Conservation (phyloP, 2,329 filamentous ascomycete genomes). For the Colletotrichum liriopes region DNA sequence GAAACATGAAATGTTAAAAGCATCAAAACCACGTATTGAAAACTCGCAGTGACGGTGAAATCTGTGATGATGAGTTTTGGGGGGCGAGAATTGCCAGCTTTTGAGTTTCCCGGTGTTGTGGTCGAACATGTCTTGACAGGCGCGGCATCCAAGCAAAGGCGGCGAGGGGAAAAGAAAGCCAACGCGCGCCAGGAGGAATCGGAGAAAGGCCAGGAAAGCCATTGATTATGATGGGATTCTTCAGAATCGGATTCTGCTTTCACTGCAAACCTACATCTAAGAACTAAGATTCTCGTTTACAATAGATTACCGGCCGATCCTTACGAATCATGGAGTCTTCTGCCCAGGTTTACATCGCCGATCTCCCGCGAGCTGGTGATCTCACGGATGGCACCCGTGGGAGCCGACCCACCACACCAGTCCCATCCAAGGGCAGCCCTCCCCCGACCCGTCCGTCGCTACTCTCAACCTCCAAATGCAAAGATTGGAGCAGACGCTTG, state of each 20-base stretch:
- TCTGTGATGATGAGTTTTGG: not conserved
- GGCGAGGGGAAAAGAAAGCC: not conserved
- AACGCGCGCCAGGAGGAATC: not conserved
- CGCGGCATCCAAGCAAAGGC: not conserved
- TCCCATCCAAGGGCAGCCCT: not conserved
- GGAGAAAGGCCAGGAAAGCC: conserved; percentile 17
- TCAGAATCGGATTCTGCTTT: not conserved
- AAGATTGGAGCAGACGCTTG: not conserved
- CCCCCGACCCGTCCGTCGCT: not conserved
- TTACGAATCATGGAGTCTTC: conserved; percentile 20
- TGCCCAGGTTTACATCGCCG: conserved; percentile 20
- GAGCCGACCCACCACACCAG: conserved; percentile 12
- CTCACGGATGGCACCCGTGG: not conserved
- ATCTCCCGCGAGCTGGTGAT: conserved; percentile 32
- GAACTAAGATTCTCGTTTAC: not conserved
- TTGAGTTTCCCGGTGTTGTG: not conserved
- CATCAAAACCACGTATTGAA: conserved; percentile 39
- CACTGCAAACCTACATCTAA: not conserved
- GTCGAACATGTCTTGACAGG: not conserved
- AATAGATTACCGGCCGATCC: conserved; percentile 17
- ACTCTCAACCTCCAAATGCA: not conserved
- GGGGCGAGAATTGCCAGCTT: not conserved
- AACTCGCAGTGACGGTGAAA: not conserved
- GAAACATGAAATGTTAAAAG: conserved; percentile 51
- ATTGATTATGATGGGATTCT: not conserved